phyloP scores from a whole-genome alignment of 1,139 yeast species.

The Zygoascus sp. region DNA sequence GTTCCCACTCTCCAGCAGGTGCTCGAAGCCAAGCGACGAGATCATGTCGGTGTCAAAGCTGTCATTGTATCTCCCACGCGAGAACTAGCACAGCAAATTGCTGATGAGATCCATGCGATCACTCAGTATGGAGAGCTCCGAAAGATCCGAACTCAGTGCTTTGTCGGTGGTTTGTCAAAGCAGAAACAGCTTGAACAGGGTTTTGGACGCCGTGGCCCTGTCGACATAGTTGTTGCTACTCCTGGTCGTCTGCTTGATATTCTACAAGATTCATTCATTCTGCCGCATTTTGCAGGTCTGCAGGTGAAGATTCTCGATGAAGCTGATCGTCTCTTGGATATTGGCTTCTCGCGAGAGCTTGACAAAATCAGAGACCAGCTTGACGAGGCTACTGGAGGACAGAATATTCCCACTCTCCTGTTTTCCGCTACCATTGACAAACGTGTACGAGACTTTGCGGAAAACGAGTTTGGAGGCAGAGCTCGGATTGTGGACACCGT shows the following conservation, averaged over 20 bases:
- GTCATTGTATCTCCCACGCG: conserved; percentile 86
- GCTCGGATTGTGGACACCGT: conserved; percentile 74
- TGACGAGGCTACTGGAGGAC: conserved; percentile 31
- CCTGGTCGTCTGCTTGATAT: conserved; percentile 83
- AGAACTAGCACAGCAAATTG: conserved; percentile 84
- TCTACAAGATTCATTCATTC: conserved; percentile 41
- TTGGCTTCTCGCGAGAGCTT: conserved; percentile 67
- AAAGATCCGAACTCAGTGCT: conserved; percentile 35
- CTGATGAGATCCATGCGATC: conserved; percentile 51
- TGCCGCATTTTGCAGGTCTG: conserved; percentile 49
- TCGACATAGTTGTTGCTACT: conserved; percentile 72
- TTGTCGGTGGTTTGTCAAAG: conserved; percentile 52
- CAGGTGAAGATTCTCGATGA: conserved; percentile 76
- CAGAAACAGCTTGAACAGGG: conserved; percentile 37
- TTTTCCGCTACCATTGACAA: conserved; percentile 86
- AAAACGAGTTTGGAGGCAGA: conserved; percentile 55
- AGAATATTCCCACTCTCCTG: conserved; percentile 56
- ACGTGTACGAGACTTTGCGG: conserved; percentile 62
- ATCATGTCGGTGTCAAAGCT: conserved; percentile 40
- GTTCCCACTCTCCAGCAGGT: conserved; percentile 68
- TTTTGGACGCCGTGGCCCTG: conserved; percentile 28
- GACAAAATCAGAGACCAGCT: conserved; percentile 49
- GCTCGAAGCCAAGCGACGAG: conserved; percentile 34
- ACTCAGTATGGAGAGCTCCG: conserved; percentile 36
- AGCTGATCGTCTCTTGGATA: conserved; percentile 78